A percentile compares a stretch with the other conserved stretches of the same genome.
Conservation (phyloP, 257 asterid species). For the Linderniella brevidens region DNA sequence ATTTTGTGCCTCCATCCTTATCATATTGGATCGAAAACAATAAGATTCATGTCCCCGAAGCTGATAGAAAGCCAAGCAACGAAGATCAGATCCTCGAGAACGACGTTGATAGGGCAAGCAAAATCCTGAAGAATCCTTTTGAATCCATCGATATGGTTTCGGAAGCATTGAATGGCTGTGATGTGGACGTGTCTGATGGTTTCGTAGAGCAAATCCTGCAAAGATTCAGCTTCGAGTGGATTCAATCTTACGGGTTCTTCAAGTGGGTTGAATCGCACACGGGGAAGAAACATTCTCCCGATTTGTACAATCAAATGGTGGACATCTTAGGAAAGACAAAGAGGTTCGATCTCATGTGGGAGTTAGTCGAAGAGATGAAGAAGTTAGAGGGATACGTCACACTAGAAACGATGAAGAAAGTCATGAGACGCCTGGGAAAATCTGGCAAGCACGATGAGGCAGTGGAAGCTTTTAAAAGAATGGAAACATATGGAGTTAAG, state of each 20-base stretch:
- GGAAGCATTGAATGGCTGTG: slow-evolving; percentile 29
- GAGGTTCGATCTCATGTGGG: slow-evolving; percentile 63
- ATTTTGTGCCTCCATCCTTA: slow-evolving; percentile 70
- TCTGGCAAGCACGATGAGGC: slow-evolving; percentile 59
- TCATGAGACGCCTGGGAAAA: slow-evolving; percentile 61
- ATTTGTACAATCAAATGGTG: slow-evolving; percentile 42
- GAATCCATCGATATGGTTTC: slow-evolving; percentile 31
- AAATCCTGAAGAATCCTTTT: slow-evolving; percentile 34
- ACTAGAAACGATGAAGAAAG: slow-evolving; percentile 33
- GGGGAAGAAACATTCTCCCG: slow-evolving; percentile 28
- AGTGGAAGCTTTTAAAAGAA: slow-evolving; percentile 24
- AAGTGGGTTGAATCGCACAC: slow-evolving; percentile 50
- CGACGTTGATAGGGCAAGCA: slow-evolving; percentile 47
- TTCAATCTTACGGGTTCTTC: slow-evolving; percentile 58
- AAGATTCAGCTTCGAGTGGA: slow-evolving; percentile 77
- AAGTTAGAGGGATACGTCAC: slow-evolving; percentile 33
- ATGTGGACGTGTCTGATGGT: slow-evolving; percentile 30
- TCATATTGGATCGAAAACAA: slow-evolving; percentile 53
- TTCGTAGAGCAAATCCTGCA: slow-evolving; percentile 42
- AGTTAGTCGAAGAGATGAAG: slow-evolving; percentile 58
- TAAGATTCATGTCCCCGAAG: slow-evolving; percentile 16
- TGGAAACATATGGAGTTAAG: slow-evolving; percentile 30
- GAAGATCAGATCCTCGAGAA: slow-evolving; percentile 23
- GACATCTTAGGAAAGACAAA: slow-evolving; percentile 54
- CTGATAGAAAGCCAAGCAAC: slow-evolving; percentile 20